These are phyloP conservation scores for Striga asiatica DNA, from an alignment of 257 asterid genomes.

Conservation along the genomic window DNA sequence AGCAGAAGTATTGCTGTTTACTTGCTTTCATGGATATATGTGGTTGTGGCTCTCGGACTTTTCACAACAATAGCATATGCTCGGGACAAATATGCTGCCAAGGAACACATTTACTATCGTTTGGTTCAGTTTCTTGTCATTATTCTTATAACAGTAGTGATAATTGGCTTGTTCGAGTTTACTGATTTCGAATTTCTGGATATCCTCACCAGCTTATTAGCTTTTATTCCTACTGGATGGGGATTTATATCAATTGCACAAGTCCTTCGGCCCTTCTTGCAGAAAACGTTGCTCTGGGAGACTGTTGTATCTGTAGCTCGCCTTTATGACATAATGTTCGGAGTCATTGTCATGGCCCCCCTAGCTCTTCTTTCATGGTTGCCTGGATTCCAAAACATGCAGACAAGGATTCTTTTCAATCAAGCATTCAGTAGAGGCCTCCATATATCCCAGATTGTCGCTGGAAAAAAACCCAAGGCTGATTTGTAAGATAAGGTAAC, in stretches of 20 bases:
- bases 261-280: slow-evolving; percentile 59
- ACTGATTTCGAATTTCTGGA: slow-evolving; percentile 60
- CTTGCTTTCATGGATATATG: slow-evolving; percentile 83
- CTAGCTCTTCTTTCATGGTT: slow-evolving; percentile 87
- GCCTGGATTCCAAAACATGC: slow-evolving; percentile 98
- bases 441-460: slow-evolving; percentile 87
- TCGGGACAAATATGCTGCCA: slow-evolving; percentile 79
- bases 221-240: slow-evolving; percentile 96
- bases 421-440: slow-evolving; percentile 96
- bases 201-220: slow-evolving; percentile 79
- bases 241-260: slow-evolving; percentile 77
- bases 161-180: slow-evolving; percentile 58
- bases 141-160: slow-evolving; percentile 42
- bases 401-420: slow-evolving; percentile 92
- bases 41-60: slow-evolving; percentile 58
- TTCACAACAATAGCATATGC: slow-evolving; percentile 58
- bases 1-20: slow-evolving; percentile 79
- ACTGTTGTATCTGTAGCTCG: slow-evolving; percentile 74
- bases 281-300: slow-evolving; percentile 63
- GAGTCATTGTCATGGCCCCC: slow-evolving; percentile 81
- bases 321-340: slow-evolving; percentile 79
- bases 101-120: slow-evolving; percentile 91
- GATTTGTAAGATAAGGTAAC: slow-evolving; percentile 52
- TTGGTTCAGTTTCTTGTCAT: slow-evolving; percentile 92
- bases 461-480: slow-evolving; percentile 73